These are phyloP conservation scores for Phylloporus arenicola DNA, from an alignment of 768 basidiomycete genomes.

Conservation along the genomic window DNA sequence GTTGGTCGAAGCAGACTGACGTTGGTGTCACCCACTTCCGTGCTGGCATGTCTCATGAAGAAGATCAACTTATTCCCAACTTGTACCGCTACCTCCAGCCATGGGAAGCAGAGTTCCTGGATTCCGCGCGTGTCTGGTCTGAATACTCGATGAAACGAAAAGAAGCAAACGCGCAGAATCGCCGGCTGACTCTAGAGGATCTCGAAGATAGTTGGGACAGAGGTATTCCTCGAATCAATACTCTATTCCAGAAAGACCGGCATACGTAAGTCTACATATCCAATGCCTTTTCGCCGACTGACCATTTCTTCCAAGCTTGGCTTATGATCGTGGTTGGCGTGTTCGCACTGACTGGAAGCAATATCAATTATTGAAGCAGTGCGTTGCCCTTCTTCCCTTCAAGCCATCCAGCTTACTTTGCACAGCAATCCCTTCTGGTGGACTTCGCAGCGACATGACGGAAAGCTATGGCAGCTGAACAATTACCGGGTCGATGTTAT, in stretches of 20 bases:
- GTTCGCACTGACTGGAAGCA: conserved; percentile 98
- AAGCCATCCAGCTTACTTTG: conserved; percentile 8
- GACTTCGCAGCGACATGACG: conserved; percentile 96
- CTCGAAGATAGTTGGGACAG: conserved; percentile 98
- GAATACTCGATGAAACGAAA: conserved; percentile 99
- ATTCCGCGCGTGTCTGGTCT: conserved; percentile 98
- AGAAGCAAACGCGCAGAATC: conserved; percentile 98
- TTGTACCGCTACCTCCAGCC: conserved; percentile 95
- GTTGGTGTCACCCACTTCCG: conserved; percentile 98
- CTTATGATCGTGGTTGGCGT: conserved; percentile 99
- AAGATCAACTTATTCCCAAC: conserved; percentile 94
- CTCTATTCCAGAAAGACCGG: conserved; percentile 96
- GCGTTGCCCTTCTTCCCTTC: conserved; percentile 23
- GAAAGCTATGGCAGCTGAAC: conserved; percentile 95
- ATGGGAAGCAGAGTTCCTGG: conserved; percentile 96
- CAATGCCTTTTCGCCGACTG: background rate
- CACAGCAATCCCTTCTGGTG: conserved; percentile 96
- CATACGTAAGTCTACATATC: conserved; percentile 58
- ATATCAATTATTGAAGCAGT: conserved; percentile 91
- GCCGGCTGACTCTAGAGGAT: conserved; percentile 94
- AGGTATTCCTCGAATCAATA: conserved; percentile 98
- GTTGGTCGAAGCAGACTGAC: conserved; percentile 98
- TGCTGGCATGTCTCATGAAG: conserved; percentile 95
- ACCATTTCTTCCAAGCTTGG: conserved; percentile 47
- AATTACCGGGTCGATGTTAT: conserved; percentile 99